These are phyloP conservation scores for Talaromyces piceae DNA, from an alignment of 2,329 filamentous ascomycete genomes.

Conservation along the genomic window DNA sequence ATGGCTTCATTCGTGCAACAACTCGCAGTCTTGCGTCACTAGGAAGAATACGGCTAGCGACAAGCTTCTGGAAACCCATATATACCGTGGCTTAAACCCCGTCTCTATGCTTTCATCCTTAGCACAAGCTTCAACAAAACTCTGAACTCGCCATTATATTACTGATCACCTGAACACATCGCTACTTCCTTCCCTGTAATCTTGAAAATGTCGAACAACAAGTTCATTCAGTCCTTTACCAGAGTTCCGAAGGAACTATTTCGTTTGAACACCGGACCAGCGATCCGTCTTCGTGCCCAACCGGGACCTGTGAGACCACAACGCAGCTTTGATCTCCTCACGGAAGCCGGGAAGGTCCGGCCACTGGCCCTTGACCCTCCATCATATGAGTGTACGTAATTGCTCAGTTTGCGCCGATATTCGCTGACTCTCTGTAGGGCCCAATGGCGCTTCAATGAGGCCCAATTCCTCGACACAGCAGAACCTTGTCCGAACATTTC, in stretches of 20 bases:
- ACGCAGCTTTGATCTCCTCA: constrained; percentile 15
- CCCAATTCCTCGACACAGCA: constrained; percentile 2
- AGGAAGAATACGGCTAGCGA: too few species aligned
- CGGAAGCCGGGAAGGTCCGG: constrained; percentile 12
- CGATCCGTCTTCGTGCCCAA: constrained; percentile 13
- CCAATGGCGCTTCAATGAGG: constrained; percentile 9
- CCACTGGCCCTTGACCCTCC: constrained; percentile 15
- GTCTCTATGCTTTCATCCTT: too few species aligned
- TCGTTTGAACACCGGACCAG: constrained; percentile 15
- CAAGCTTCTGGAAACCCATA: too few species aligned
- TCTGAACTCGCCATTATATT: too few species aligned
- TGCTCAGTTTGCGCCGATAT: not conserved
- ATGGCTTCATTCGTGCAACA: too few species aligned
- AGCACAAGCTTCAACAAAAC: too few species aligned
- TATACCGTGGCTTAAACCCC: too few species aligned
- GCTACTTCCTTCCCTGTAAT: too few species aligned
- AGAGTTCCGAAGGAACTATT: constrained; percentile 15
- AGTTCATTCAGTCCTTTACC: constrained; percentile 11
- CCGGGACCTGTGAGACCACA: constrained; percentile 9
- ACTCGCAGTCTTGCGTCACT: too few species aligned
- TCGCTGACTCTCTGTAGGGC: not conserved
- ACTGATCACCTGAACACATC: too few species aligned
- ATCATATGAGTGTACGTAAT: constrained; percentile 13
- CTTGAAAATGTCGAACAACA: constrained; percentile 9
- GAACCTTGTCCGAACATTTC: not conserved